phyloP scores from a whole-genome alignment of 352 stramenopile genomes.

The Globisporangium ultimum region DNA sequence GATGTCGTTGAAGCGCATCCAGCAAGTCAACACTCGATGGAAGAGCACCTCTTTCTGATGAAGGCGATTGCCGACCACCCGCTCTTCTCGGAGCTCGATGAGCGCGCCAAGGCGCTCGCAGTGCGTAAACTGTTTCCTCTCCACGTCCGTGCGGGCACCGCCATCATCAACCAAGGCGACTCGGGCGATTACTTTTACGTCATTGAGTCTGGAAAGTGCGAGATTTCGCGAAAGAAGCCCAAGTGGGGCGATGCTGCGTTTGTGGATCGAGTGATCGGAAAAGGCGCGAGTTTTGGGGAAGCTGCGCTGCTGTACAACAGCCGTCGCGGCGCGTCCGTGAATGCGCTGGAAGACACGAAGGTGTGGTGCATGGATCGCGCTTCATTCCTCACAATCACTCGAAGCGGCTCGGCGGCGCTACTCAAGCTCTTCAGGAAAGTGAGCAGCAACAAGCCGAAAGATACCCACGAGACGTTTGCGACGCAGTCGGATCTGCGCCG shows the following conservation, averaged over 20 bases:
- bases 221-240: slow-evolving; percentile 71
- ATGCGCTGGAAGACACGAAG: slow-evolving; percentile 80
- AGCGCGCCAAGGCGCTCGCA: slow-evolving; percentile 70
- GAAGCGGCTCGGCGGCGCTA: slow-evolving; percentile 72
- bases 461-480: slow-evolving; percentile 50
- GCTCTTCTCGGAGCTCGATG: slow-evolving; percentile 70
- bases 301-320: slow-evolving; percentile 96
- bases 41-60: slow-evolving; percentile 76
- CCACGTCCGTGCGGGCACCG: slow-evolving; percentile 48
- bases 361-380: slow-evolving; percentile 92
- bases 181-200: slow-evolving; percentile 87
- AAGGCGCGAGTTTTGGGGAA: slow-evolving; percentile 91
- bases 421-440: slow-evolving; percentile 75
- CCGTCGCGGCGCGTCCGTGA: slow-evolving; percentile 90
- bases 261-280: slow-evolving; percentile 69
- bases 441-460: slow-evolving; percentile 32
- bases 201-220: slow-evolving; percentile 71
- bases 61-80: slow-evolving; percentile 64
- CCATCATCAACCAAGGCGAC: slow-evolving; percentile 75
- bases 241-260: slow-evolving; percentile 35
- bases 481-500: slow-evolving; percentile 51
- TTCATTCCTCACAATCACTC: slow-evolving; percentile 81
- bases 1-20: slow-evolving; percentile 56
- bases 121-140: slow-evolving; percentile 85
- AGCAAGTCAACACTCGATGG: slow-evolving; percentile 71